These are phyloP conservation scores for Rubroboletus pulcherrimus DNA, from an alignment of 768 basidiomycete genomes.

Conservation along the genomic window DNA sequence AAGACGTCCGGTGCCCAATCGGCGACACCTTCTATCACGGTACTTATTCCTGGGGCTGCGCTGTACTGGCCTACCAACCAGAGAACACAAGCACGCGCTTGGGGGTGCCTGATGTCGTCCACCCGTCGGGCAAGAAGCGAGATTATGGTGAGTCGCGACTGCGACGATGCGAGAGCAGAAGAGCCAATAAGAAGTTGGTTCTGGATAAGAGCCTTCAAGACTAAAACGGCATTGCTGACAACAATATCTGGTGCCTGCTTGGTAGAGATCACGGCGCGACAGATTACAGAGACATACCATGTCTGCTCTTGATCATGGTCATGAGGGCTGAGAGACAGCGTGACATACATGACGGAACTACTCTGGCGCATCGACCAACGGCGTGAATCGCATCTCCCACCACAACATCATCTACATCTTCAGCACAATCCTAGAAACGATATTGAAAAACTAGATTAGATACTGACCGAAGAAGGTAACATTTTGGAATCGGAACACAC, in stretches of 20 bases:
- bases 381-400: slow-evolving; percentile 72
- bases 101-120: slow-evolving; percentile 73
- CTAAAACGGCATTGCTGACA: slow-evolving; percentile 77
- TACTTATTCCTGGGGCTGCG: slow-evolving; percentile 32
- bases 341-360: slow-evolving; percentile 63
- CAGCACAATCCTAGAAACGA: slow-evolving; percentile 64
- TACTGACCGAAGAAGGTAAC: neutral
- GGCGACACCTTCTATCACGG: slow-evolving; percentile 53
- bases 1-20: slow-evolving; percentile 89
- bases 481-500: slow-evolving; percentile 42
- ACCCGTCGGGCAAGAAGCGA: slow-evolving; percentile 71
- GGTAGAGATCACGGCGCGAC: neutral
- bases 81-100: slow-evolving; percentile 81
- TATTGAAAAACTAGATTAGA: neutral
- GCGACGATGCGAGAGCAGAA: slow-evolving; percentile 26
- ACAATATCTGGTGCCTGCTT: slow-evolving; percentile 54
- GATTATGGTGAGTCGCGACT: slow-evolving; percentile 62
- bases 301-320: slow-evolving; percentile 69
- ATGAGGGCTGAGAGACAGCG: slow-evolving; percentile 77
- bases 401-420: slow-evolving; percentile 70
- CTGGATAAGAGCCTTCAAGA: slow-evolving; percentile 82
- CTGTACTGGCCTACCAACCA: slow-evolving; percentile 95
- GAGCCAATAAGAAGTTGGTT: slow-evolving; percentile 45
- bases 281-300: slow-evolving; percentile 47
- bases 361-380: slow-evolving; percentile 69